Conservation (phyloP, 176 grass and related monocot genomes). For the Hordeum marinum region DNA sequence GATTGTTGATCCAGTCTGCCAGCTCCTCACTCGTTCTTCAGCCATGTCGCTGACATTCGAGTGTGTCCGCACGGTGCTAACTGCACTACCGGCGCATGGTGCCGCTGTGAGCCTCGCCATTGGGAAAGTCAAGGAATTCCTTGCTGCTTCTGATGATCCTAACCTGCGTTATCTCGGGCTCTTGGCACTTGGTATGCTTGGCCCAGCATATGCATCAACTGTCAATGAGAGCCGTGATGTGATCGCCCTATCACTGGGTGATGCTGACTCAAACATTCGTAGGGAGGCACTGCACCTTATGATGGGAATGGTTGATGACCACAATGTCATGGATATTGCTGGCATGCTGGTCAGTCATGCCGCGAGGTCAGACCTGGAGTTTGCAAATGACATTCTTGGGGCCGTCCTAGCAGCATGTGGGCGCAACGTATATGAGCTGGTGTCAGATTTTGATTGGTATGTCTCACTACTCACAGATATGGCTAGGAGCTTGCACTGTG, state of each 20-base stretch:
- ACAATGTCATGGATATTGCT: conserved; percentile 52
- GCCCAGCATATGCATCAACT: conserved; percentile 37
- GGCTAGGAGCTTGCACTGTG: conserved; percentile 68
- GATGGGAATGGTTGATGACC: conserved; percentile 50
- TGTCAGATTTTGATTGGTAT: conserved; percentile 92
- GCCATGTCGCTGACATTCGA: conserved; percentile 86
- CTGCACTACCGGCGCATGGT: conserved; percentile 45
- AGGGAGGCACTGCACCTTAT: conserved; percentile 55
- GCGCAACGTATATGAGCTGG: conserved; percentile 69
- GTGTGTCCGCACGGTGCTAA: conserved; percentile 67
- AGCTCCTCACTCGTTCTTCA: conserved; percentile 48
- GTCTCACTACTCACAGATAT: conserved; percentile 63
- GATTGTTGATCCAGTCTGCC: conserved; percentile 74
- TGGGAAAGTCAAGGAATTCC: conserved; percentile 70
- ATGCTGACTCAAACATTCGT: conserved; percentile 68
- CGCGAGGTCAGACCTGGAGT: conserved; percentile 65
- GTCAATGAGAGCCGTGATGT: conserved; percentile 51
- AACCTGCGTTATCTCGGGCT: conserved; percentile 92
- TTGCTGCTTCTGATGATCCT: conserved; percentile 62
- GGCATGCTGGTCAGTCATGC: conserved; percentile 59
- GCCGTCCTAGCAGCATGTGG: conserved; percentile 61
- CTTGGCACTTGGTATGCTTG: conserved; percentile 60
- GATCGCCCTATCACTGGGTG: conserved; percentile 47
- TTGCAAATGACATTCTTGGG: conserved; percentile 69
- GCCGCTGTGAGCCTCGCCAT: conserved; percentile 56